Percentiles rank a stretch among this genome's conserved stretches.
These are phyloP conservation scores for Neonectria neomacrospora DNA, from an alignment of 2,329 filamentous ascomycete species.

Conservation along the genomic window DNA sequence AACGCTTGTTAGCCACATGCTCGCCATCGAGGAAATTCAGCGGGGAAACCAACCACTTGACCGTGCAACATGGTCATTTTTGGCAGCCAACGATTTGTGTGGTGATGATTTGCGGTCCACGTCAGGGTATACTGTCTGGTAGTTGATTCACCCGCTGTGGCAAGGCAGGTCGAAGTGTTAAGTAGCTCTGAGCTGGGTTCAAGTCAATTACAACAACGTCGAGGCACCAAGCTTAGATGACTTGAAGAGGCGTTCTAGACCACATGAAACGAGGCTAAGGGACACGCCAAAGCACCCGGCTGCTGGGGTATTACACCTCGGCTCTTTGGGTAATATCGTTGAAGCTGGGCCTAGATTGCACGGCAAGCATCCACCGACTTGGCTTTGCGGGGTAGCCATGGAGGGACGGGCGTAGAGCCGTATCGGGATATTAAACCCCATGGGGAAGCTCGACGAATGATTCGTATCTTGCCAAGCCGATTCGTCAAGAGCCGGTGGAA, in stretches of 20 bases:
- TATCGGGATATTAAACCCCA: neutral
- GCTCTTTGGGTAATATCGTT: neutral
- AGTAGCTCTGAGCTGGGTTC: neutral
- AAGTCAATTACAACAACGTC: neutral
- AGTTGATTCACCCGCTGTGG: no score
- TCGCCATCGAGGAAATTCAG: neutral
- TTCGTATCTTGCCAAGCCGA: neutral
- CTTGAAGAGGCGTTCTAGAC: neutral
- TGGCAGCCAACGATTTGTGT: neutral
- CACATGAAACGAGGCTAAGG: neutral
- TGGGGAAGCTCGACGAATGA: neutral
- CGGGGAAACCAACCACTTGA: neutral
- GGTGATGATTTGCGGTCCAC: neutral
- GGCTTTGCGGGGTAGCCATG: neutral
- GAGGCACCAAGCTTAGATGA: neutral
- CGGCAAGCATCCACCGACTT: neutral
- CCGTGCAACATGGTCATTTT: neutral
- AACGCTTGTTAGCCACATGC: neutral
- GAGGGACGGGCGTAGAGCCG: neutral
- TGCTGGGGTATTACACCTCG: neutral
- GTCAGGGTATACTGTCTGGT: neutral
- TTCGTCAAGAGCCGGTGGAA: neutral
- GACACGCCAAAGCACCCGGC: neutral
- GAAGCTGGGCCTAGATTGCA: neutral
- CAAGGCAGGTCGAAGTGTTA: neutral